Evolutionary conservation across 1,284 basidiomycete genomes (phyloP), one percentile per base, ranked within the genome.

Genomic region (Volvariella volvacea): DNA sequence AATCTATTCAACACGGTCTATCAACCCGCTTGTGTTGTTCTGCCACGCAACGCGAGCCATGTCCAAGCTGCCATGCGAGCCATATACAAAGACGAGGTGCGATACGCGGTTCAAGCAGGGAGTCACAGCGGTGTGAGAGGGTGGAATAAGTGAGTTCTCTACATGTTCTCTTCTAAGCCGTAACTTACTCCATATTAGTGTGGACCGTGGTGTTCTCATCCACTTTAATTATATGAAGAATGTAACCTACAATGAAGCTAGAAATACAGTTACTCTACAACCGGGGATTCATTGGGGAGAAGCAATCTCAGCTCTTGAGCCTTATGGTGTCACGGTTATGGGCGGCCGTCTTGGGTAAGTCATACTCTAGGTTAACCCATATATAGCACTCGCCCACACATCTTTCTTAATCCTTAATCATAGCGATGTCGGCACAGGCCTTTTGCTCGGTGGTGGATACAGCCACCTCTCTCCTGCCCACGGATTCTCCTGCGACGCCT

Each of bases 241-340:
- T 21, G 56, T 61, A 2, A 55, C 61, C 10, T 70, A 67, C 46
- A 53, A 68, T 47, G 39, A 56, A 16, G 45, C 46, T 2, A 59
- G 49, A 12, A 60, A 64, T 43, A 60, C 62, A 1, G 60, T 66
- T 16, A 67, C 63, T 1, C 49, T 70, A 8, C 55, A 65, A 32
- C 68, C 67, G 7, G 66, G 66, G 8, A 52, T 63, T 10, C 60
- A 56, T 39, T 69, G 65, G 65, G 65, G 61, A 16, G 58, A 70
- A n/a, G 66, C 62, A 1, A 44, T 64, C 10, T 44, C 48, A 9
- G 47, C 52, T n/a, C 38, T 69, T 15, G 56, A 64, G 38, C 56
- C 58, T 9, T 53, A 55, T 16, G 65, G 66, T 0, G 64, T 70
- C 6, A 60, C 66, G 22, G 59, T 60, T 36, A 45, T 64, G 34